Evolutionary conservation across 2,329 filamentous ascomycete species (phyloP), one percentile per base, ranked within the genome.

Genomic region (Botrytis aclada): DNA sequence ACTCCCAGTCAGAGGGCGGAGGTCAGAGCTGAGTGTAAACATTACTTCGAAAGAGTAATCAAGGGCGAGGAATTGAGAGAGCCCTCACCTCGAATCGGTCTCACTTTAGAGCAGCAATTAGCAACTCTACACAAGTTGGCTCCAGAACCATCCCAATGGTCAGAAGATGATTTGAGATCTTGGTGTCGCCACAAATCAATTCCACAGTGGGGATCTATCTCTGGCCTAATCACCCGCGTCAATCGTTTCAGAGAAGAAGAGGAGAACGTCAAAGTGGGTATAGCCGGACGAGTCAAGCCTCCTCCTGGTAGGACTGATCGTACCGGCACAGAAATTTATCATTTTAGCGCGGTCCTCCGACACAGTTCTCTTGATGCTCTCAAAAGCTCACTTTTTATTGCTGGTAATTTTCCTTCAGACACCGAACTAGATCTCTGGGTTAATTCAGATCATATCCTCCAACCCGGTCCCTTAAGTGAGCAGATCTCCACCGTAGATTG

Each of bases 391-490:
- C 73, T 77, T 1, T 74, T 73, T 8, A 69, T 69, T 5, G 60
- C 39, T 1, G 75, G 72, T 0, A 58, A 63, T 43, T 76, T 77
- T 25, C 74, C 74, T 54, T 58, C 73, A 16, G 71, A 75, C 34
- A 65, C 61, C 29, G 70, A 51, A 14, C 66, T 77, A n/a, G 43
- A 72, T 10, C 61, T 76, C 6, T 74, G 70, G 45, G 72, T 75
- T 65, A 72, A 73, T 45, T 39, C 39, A 39, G 20, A 61, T 25
- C n/a, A 51, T 22, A 70, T 37, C 7, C 61, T 72, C 1, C 22
- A 62, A 34, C 29, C 64, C 4, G 71, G 56, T 6, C n/a, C 71
- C 3, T 45, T 69, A 12, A 56, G 2, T 7, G 25, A 61, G 22
- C 64, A 69, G 22, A 37, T 29, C 34, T 22, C 39, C n/a, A 32